Base-by-base conservation (phyloP, 805 yeast species). In the Kazachstania martiniae region DNA sequence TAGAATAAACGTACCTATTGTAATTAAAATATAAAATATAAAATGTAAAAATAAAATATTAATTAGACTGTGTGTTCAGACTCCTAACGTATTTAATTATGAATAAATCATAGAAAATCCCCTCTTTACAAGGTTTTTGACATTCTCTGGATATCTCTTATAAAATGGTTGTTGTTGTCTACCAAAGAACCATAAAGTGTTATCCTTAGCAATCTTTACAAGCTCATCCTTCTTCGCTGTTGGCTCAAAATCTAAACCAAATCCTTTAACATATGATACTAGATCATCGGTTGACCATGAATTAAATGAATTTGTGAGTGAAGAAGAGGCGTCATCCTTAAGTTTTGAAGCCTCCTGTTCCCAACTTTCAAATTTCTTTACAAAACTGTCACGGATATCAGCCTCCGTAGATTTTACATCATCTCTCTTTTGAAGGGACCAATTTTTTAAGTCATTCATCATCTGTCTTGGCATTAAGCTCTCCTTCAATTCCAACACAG, bases 281-380 rank as follows among this genome's bases (percentile, higher is more conserved):
- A 70, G 47, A 34, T 70, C 74, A 16, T 59, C 59, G 12, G 53
- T 54, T 2, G 68, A 55, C 68, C 70, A 68, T 8, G 59, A 46
- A 18, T 60, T 51, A 33, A 66, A 56, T 12, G 59, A 42, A 2
- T 43, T 36, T 5, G 43, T 40, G 44, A 55, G 44, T 9, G 38
- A 44, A 12, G 40, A 28, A 4, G 35, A 30, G n/a, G 47, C 19
- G 7, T 33, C 38, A 18, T 43, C 42, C n/a, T 36, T 41, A 17
- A 38, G 30, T 10, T 33, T 33, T 3, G 34, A 27, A 10, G 41
- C 36, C 6, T 41, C 31, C 10, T 42, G 32, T 19, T 35, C 35
- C 8, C 36, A 22, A 16, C 25, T 26, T 12, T 35, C 32, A 28
- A 43, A 23, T 5, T 32, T 28, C 5, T 36, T 18, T 16, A 27